Percentiles rank a stretch among this genome's conserved stretches.
Evolutionary conservation across 306 rosid genomes (phyloP).

Genomic region (Oxytropis ochrocephala): DNA sequence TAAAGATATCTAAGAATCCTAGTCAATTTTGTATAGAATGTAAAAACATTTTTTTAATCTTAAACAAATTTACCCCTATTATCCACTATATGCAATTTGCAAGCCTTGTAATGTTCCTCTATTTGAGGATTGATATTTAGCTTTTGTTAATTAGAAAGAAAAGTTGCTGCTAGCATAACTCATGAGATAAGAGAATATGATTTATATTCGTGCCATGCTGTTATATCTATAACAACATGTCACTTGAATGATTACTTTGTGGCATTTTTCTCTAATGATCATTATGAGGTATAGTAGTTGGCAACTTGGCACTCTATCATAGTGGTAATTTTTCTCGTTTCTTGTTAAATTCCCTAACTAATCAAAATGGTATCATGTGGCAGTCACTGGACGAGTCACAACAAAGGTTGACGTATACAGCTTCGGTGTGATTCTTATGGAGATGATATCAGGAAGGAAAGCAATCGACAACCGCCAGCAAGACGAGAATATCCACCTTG

Average conservation of each 20-base stretch:
- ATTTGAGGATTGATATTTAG: neutral
- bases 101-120: neutral
- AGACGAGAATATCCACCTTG: conserved; percentile 83
- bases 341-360: neutral
- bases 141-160: neutral
- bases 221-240: neutral
- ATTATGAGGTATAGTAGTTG: neutral
- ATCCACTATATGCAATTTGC: neutral
- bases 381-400: conserved; percentile 92
- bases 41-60: neutral
- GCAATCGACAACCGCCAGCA: conserved; percentile 73
- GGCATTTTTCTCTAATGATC: neutral
- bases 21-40: neutral
- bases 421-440: conserved; percentile 93
- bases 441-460: conserved; percentile 69
- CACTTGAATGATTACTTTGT: neutral
- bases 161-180: neutral
- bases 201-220: neutral
- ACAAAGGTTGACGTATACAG: conserved; percentile 83
- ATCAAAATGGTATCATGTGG: conserved; percentile 17
- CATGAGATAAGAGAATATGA: neutral
- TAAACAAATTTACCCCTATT: neutral
- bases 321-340: neutral
- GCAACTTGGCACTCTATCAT: neutral
- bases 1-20: neutral